phyloP scores from a whole-genome alignment of 2,329 filamentous ascomycete species.

The Epichloe baconii region DNA sequence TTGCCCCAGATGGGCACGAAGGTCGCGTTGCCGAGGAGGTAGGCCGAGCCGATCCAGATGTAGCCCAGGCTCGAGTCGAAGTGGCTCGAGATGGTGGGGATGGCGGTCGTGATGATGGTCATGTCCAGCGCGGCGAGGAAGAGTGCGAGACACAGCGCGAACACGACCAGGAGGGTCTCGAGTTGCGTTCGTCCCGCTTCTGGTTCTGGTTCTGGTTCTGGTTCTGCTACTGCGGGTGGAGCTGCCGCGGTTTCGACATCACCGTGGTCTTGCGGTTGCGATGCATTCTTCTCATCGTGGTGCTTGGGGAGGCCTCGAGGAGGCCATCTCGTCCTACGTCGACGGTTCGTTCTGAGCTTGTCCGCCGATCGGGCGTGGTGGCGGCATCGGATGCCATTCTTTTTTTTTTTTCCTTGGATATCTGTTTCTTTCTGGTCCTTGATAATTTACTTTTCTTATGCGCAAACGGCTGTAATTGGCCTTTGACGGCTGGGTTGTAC shows the following conservation, averaged over 20 bases:
- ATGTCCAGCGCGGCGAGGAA: conserved; percentile 43
- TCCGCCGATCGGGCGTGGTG: conserved; percentile 9
- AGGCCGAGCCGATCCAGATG: conserved; percentile 65
- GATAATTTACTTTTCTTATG: not conserved
- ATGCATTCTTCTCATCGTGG: not conserved
- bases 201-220: conserved; percentile 17
- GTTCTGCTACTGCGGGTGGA: conserved; percentile 7
- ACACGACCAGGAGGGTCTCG: conserved; percentile 26
- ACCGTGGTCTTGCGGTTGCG: not conserved
- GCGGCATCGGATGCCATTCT: conserved; percentile 1
- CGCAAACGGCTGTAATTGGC: not conserved
- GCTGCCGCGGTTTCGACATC: conserved; percentile 6
- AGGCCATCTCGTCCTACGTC: conserved; percentile 12
- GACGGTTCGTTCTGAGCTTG: conserved; percentile 18
- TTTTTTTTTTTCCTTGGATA: not conserved
- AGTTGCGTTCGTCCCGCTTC: conserved; percentile 24
- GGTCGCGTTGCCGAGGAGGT: conserved; percentile 55
- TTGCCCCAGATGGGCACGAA: conserved; percentile 59
- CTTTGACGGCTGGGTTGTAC: not conserved
- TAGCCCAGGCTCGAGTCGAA: conserved; percentile 58
- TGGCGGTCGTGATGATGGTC: conserved; percentile 53
- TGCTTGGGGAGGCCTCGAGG: not conserved
- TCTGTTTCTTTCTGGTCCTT: not conserved
- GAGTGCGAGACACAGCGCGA: conserved; percentile 29
- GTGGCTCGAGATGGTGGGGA: conserved; percentile 50